Conservation (phyloP, 169 alveolate species). For the Cystoisospora suis region DNA sequence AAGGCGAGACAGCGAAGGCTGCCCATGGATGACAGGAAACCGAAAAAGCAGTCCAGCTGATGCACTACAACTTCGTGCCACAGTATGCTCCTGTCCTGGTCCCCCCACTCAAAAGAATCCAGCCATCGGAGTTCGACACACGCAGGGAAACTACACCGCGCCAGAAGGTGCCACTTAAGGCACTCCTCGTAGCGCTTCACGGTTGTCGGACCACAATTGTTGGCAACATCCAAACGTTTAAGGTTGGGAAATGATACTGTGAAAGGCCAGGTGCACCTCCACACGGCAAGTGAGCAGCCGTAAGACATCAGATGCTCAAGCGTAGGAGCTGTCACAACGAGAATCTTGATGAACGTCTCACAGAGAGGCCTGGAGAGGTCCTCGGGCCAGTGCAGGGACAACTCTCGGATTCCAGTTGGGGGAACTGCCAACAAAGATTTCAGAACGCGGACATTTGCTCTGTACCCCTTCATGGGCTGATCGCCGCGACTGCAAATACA, state of each 20-base stretch:
- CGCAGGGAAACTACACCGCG: not conserved
- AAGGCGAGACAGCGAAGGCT: not conserved
- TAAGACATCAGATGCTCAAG: not conserved
- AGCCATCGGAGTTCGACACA: not conserved
- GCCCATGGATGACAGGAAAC: not conserved
- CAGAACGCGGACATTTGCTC: not conserved
- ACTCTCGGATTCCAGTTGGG: not conserved
- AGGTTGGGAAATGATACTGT: not conserved
- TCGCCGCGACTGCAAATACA: no score
- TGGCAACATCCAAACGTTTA: not conserved
- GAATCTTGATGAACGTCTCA: not conserved
- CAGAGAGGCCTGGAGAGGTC: not conserved
- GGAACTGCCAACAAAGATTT: not conserved
- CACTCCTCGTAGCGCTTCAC: not conserved
- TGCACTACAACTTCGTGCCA: constrained; percentile 7
- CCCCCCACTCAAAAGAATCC: not conserved
- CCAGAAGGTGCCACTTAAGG: not conserved
- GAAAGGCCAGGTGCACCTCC: not conserved
- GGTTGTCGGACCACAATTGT: not conserved
- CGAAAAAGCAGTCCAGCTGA: not conserved
- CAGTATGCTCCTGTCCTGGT: not conserved
- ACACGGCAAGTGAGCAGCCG: not conserved
- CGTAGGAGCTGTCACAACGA: not conserved
- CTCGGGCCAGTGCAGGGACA: not conserved
- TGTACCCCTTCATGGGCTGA: no score